phyloP scores from a whole-genome alignment of 352 stramenopile species.

The Globisporangium paddicum region DNA sequence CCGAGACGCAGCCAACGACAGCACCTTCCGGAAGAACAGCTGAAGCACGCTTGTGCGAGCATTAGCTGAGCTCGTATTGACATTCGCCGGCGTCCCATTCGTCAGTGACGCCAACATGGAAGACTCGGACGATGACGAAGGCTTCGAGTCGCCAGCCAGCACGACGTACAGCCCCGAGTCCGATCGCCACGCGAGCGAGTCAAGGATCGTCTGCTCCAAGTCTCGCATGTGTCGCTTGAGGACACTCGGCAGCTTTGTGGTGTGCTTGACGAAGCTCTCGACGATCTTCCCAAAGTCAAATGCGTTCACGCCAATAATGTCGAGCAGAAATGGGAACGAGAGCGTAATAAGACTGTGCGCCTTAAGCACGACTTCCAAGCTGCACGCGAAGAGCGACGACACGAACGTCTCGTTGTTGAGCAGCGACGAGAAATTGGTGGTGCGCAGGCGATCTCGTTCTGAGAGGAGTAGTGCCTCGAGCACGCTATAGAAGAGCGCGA shows the following conservation, averaged over 20 bases:
- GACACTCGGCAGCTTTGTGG: conserved; percentile 55
- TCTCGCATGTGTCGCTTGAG: conserved; percentile 86
- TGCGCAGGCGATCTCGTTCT: conserved; percentile 63
- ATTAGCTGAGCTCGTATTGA: not conserved
- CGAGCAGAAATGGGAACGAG: conserved; percentile 77
- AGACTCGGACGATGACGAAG: conserved; percentile 1
- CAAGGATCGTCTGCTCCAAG: conserved; percentile 79
- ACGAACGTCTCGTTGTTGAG: conserved; percentile 81
- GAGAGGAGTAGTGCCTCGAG: conserved; percentile 69
- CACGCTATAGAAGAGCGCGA: conserved; percentile 81
- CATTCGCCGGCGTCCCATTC: conserved; percentile 12
- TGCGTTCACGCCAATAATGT: conserved; percentile 67
- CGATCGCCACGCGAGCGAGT: conserved; percentile 66
- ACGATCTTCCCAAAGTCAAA: conserved; percentile 88
- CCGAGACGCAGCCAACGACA: conserved; percentile 73
- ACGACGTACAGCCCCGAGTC: conserved; percentile 71
- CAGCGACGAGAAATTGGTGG: conserved; percentile 70
- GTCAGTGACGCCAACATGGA: conserved; percentile 7
- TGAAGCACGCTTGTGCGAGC: conserved; percentile 55
- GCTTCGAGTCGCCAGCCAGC: conserved; percentile 29
- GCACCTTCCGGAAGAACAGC: conserved; percentile 83
- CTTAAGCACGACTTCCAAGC: conserved; percentile 81
- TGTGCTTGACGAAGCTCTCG: conserved; percentile 85
- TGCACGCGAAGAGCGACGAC: conserved; percentile 76
- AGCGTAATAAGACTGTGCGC: conserved; percentile 81